Evolutionary conservation across 805 yeast genomes (phyloP).

Genomic region (Sugiyamaella boreocaroliniensis): DNA sequence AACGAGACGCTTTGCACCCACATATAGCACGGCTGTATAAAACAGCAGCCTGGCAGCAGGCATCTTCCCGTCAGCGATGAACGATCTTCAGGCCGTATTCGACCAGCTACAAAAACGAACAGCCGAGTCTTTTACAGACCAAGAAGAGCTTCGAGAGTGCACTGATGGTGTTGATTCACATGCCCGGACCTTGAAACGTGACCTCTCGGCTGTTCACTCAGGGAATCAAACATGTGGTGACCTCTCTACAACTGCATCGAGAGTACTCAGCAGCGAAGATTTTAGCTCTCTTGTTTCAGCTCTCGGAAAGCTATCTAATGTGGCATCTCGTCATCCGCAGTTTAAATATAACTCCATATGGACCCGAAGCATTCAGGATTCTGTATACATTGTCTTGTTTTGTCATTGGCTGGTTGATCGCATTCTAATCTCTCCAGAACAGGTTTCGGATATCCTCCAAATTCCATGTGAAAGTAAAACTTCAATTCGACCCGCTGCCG

Average conservation of each 20-base stretch:
- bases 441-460: constrained; percentile 1
- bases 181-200: not conserved
- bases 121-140: not conserved
- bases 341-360: constrained; percentile 8
- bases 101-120: not conserved
- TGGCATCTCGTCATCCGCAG: constrained; percentile 2
- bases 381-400: not conserved
- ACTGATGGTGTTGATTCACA: not conserved
- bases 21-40: too few species aligned
- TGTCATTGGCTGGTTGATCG: not conserved
- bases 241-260: not conserved
- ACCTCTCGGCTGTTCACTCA: not conserved
- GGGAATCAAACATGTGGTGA: not conserved
- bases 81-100: not conserved
- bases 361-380: constrained; percentile 1
- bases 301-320: not conserved
- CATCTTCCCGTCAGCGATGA: not conserved
- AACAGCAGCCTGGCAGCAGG: too few species aligned
- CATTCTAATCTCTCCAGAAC: not conserved
- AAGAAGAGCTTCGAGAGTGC: not conserved
- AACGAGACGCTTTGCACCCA: too few species aligned
- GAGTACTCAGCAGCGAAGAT: not conserved
- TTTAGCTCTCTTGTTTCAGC: not conserved
- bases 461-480: constrained; percentile 2
- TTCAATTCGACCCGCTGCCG: not conserved